Evolutionary conservation across 83 land plant genomes (phyloP).

Genomic region (Thuja plicata): DNA sequence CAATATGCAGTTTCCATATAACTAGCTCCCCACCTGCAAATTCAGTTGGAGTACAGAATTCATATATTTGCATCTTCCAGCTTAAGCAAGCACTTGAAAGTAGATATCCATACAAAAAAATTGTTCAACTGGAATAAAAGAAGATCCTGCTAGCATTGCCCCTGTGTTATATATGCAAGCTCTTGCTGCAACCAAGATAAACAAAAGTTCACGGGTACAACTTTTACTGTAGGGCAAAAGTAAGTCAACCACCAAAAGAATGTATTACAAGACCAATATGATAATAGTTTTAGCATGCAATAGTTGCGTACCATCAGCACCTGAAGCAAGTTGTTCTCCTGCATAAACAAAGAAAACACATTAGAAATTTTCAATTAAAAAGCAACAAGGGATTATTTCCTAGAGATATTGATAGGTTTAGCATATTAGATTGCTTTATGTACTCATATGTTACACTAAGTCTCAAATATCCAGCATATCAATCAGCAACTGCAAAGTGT

Average conservation of each 20-base stretch:
- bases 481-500: neutral
- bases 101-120: neutral
- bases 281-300: neutral
- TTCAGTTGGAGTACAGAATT: neutral
- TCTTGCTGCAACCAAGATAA: neutral
- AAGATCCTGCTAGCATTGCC: neutral
- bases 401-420: neutral
- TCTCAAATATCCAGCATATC: neutral
- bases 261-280: neutral
- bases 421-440: neutral
- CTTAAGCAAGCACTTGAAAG: neutral
- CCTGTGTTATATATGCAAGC: neutral
- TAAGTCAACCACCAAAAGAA: conserved; percentile 1
- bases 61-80: neutral
- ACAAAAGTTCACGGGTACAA: neutral
- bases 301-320: conserved; percentile 88
- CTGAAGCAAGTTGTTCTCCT: conserved; percentile 97
- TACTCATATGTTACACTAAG: neutral
- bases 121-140: neutral
- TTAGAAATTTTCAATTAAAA: neutral
- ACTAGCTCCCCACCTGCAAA: conserved; percentile 88
- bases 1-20: conserved; percentile 65
- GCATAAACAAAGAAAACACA: conserved; percentile 26
- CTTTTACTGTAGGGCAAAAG: neutral
- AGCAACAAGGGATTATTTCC: neutral